phyloP scores from a whole-genome alignment of 768 basidiomycete species.

The Exidia glandulosa region DNA sequence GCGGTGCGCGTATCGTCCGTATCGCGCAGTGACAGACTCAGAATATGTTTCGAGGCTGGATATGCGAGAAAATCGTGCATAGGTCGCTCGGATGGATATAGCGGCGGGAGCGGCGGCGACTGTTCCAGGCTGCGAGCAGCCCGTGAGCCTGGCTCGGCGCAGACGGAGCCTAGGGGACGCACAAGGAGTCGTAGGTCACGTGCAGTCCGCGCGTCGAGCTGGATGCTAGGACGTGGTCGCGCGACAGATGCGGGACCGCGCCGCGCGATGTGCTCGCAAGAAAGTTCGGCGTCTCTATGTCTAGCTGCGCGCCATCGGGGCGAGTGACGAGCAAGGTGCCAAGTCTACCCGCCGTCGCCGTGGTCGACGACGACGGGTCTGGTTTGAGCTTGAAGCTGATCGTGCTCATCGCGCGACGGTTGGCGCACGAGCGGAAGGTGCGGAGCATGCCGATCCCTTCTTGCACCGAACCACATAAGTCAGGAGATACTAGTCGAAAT shows the following conservation, averaged over 20 bases:
- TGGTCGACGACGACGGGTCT: too few relatives aligned
- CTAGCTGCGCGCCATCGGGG: too few relatives aligned
- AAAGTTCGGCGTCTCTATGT: too few relatives aligned
- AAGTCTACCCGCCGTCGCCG: too few relatives aligned
- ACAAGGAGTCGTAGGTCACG: slow-evolving; percentile 77
- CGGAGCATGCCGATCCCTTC: too few relatives aligned
- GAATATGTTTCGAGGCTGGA: slow-evolving; percentile 31
- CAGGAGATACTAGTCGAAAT: too few relatives aligned
- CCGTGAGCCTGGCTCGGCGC: not conserved
- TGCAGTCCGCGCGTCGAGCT: slow-evolving; percentile 50
- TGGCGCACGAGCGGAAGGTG: too few relatives aligned
- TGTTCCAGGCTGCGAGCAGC: slow-evolving; percentile 45
- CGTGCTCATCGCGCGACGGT: too few relatives aligned
- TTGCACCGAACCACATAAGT: too few relatives aligned
- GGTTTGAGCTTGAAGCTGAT: too few relatives aligned
- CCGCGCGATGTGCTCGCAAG: too few relatives aligned
- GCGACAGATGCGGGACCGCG: slow-evolving; percentile 59
- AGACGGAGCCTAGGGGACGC: slow-evolving; percentile 12
- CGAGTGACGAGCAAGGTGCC: too few relatives aligned
- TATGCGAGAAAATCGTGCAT: slow-evolving; percentile 62
- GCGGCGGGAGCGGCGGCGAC: slow-evolving; percentile 52
- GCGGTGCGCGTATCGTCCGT: slow-evolving; percentile 53
- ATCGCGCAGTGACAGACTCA: slow-evolving; percentile 55
- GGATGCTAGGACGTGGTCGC: slow-evolving; percentile 41
- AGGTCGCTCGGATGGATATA: slow-evolving; percentile 39